Conservation (phyloP, 2,329 filamentous ascomycete genomes). For the Sclerotinia trifoliorum region DNA sequence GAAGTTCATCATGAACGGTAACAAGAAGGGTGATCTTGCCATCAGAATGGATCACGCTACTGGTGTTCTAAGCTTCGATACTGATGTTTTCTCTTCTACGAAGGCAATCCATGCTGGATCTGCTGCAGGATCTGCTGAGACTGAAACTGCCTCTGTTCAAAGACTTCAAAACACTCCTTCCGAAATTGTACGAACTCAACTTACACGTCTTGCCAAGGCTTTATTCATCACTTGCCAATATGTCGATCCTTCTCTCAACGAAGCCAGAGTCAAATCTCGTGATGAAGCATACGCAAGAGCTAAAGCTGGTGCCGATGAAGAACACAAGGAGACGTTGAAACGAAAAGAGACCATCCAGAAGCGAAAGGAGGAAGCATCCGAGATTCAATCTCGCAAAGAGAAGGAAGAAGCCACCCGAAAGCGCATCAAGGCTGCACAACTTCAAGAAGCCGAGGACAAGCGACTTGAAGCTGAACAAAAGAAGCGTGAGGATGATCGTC, state of each 20-base stretch:
- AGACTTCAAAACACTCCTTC: slow-evolving; percentile 96
- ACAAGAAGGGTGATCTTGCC: slow-evolving; percentile 98
- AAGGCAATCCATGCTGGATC: slow-evolving; percentile 88
- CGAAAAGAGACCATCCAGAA: slow-evolving; percentile 91
- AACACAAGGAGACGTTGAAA: slow-evolving; percentile 80
- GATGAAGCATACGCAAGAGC: slow-evolving; percentile 78
- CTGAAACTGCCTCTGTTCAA: slow-evolving; percentile 80
- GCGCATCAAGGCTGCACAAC: slow-evolving; percentile 79
- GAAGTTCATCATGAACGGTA: slow-evolving; percentile 99
- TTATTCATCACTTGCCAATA: slow-evolving; percentile 94
- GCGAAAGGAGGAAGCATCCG: slow-evolving; percentile 94
- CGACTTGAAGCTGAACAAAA: slow-evolving; percentile 89
- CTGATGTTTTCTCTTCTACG: slow-evolving; percentile 95
- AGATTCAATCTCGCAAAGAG: slow-evolving; percentile 82
- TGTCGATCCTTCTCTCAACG: slow-evolving; percentile 85
- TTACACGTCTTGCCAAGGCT: slow-evolving; percentile 86
- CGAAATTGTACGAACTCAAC: slow-evolving; percentile 93
- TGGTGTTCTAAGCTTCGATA: slow-evolving; percentile 94
- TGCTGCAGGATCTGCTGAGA: slow-evolving; percentile 81
- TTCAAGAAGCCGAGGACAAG: slow-evolving; percentile 85
- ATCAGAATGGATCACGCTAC: slow-evolving; percentile 96
- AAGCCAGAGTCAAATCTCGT: slow-evolving; percentile 75
- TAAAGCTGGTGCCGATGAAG: slow-evolving; percentile 83
- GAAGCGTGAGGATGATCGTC: slow-evolving; percentile 81
- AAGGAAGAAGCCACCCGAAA: slow-evolving; percentile 90